Evolutionary conservation across 495 filamentous ascomycete genomes (phyloP).

Genomic region (Talaromyces thailandensis): DNA sequence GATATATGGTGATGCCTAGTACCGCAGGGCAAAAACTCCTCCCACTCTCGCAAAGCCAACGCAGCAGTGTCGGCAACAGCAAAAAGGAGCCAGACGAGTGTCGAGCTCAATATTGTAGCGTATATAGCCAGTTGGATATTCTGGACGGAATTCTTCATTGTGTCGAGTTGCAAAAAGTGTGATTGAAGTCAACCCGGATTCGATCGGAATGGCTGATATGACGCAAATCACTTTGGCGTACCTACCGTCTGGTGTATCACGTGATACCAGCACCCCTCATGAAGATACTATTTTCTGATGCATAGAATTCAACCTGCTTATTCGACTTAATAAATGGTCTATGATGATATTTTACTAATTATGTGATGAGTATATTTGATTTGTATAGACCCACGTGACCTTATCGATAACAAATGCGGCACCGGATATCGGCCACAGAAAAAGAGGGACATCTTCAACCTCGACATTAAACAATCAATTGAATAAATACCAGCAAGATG

Average conservation of each 20-base stretch:
- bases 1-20: constrained; percentile 21
- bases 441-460: not conserved
- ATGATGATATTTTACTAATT: not conserved
- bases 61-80: constrained; percentile 1
- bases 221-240: constrained; percentile 6
- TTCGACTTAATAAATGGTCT: not conserved
- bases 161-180: not conserved
- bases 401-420: constrained; percentile 10
- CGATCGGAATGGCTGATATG: not conserved
- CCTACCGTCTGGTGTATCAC: not conserved
- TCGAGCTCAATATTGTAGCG: constrained; percentile 1
- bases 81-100: not conserved
- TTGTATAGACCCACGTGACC: constrained; percentile 4
- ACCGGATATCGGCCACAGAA: constrained; percentile 5
- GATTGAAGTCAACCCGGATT: not conserved
- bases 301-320: not conserved
- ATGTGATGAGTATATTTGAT: not conserved
- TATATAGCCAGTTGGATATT: constrained; percentile 5
- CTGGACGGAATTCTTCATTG: constrained; percentile 3
- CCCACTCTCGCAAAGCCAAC: not conserved
- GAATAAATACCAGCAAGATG: constrained; percentile 30
- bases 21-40: not conserved
- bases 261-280: not conserved
- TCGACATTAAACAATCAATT: constrained; percentile 6
- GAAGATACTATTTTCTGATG: not conserved